These are phyloP conservation scores for Apiospora hydei DNA, from an alignment of 2,329 filamentous ascomycete species.

Conservation along the genomic window DNA sequence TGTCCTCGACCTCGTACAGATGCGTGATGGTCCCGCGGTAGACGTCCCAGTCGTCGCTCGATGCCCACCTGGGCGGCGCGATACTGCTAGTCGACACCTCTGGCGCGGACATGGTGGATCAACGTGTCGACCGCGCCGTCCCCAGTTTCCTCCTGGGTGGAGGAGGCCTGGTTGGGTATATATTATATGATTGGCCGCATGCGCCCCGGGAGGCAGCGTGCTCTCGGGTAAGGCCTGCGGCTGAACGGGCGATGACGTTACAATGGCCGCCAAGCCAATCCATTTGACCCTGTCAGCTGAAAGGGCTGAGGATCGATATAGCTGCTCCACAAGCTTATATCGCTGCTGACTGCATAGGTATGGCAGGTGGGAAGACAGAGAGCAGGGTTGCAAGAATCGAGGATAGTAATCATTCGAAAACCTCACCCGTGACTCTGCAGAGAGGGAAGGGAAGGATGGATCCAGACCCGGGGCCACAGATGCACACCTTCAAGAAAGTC, in stretches of 20 bases:
- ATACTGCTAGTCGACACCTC: background rate
- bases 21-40: conserved; percentile 20
- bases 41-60: conserved; percentile 13
- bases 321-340: conserved; percentile 5
- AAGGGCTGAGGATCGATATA: background rate
- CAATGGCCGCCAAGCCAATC: conserved; percentile 3
- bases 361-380: background rate
- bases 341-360: background rate
- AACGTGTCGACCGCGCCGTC: conserved; percentile 2
- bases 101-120: conserved; percentile 20
- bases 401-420: background rate
- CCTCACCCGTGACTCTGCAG: background rate
- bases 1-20: conserved; percentile 18
- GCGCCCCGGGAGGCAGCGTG: background rate
- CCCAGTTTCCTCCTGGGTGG: background rate
- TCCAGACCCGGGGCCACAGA: background rate
- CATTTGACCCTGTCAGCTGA: conserved; percentile 7
- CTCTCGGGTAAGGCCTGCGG: background rate
- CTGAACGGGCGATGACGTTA: background rate
- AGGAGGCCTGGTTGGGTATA: conserved; percentile 15
- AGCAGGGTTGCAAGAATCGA: background rate
- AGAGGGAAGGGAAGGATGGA: background rate
- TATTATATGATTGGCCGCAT: conserved; percentile 19
- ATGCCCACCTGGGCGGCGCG: conserved; percentile 19
- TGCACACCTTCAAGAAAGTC: background rate